Evolutionary conservation across 768 basidiomycete species (phyloP).

Genomic region (Tubosaeta sp.): DNA sequence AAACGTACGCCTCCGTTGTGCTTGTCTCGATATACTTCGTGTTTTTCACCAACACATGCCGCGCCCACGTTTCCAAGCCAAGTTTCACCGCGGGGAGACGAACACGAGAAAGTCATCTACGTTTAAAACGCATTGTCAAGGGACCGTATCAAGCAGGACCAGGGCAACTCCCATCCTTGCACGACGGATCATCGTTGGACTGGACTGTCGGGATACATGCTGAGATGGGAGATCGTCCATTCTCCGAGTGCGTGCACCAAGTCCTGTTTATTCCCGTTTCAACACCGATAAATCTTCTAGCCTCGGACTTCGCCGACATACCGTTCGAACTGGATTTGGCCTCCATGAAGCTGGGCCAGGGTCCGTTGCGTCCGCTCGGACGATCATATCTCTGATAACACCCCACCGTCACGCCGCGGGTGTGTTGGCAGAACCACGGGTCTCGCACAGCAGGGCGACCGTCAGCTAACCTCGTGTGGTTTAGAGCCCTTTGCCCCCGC

Average conservation of each 20-base stretch:
- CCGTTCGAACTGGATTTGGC: neutral
- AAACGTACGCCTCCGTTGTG: constrained; percentile 4
- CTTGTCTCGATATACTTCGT: neutral
- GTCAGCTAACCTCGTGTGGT: constrained; percentile 17
- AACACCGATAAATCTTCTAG: constrained; percentile 4
- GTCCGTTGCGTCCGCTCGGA: neutral
- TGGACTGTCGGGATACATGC: neutral
- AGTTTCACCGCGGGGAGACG: neutral
- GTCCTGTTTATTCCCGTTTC: neutral
- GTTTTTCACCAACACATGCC: constrained; percentile 12
- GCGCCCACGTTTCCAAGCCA: neutral
- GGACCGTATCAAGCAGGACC: neutral
- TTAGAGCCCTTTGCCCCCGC: constrained; percentile 1
- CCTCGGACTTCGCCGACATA: constrained; percentile 3
- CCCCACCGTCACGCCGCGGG: neutral
- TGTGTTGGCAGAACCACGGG: neutral
- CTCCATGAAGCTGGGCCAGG: constrained; percentile 2
- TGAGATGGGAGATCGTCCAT: neutral
- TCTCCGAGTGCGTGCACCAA: constrained; percentile 3
- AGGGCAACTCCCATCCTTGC: neutral
- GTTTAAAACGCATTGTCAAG: neutral
- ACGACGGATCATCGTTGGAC: neutral
- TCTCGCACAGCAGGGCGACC: constrained; percentile 1
- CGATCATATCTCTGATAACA: neutral
- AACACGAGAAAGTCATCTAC: neutral